Conservation (phyloP, 176 grass and related monocot species). For the Carex parvula region DNA sequence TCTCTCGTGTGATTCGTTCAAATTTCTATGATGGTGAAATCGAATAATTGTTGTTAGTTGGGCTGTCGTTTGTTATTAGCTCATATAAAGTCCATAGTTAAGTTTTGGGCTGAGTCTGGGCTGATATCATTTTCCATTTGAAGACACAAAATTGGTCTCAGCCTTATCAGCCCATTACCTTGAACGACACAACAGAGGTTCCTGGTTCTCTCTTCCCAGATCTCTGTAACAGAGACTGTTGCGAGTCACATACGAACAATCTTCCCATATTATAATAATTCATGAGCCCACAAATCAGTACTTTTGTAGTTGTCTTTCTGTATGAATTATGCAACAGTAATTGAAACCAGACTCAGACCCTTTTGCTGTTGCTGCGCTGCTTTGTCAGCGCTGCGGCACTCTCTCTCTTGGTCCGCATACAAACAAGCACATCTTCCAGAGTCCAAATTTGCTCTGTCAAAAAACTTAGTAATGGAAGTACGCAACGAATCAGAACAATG, state of each 20-base stretch:
- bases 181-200: background rate
- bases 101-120: background rate
- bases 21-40: background rate
- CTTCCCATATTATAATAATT: too few species aligned
- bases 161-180: background rate
- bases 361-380: background rate
- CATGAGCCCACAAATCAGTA: background rate
- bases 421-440: background rate
- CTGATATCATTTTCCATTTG: background rate
- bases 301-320: background rate
- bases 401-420: background rate
- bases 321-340: background rate
- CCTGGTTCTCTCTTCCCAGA: background rate
- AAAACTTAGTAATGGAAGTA: background rate
- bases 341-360: background rate
- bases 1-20: background rate
- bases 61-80: background rate
- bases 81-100: background rate
- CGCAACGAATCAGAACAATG: background rate
- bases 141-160: background rate
- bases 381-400: slow-evolving; percentile 1
- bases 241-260: background rate
- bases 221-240: background rate
- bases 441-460: too few species aligned
- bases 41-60: background rate